A percentile compares a stretch with the other conserved stretches of the same genome.
These are phyloP conservation scores for Psilocybe sp. DNA, from an alignment of 768 basidiomycete species.

Conservation along the genomic window DNA sequence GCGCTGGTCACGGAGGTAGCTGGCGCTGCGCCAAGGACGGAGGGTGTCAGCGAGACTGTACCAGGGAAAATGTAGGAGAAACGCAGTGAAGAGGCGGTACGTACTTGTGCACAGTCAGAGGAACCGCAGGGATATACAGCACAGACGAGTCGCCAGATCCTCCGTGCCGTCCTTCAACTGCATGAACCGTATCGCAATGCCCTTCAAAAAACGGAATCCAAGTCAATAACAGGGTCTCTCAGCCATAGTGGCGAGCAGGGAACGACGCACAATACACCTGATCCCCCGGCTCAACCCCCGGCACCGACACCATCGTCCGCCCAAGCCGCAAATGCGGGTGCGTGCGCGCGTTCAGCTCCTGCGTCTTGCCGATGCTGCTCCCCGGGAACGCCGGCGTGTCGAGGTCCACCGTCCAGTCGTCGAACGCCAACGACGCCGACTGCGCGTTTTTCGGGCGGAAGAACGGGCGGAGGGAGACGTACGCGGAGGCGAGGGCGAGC, in stretches of 20 bases:
- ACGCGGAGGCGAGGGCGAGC: constrained; percentile 53
- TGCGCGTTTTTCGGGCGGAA: constrained; percentile 39
- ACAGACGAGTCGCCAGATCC: constrained; percentile 53
- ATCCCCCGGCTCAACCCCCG: constrained; percentile 59
- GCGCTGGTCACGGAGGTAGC: constrained; percentile 49
- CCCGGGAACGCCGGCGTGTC: constrained; percentile 54
- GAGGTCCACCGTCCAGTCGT: constrained; percentile 57
- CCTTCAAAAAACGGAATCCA: constrained; percentile 23
- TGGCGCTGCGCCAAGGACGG: constrained; percentile 28
- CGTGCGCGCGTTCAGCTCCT: constrained; percentile 50
- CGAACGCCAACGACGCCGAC: constrained; percentile 31
- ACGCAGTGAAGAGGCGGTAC: constrained; percentile 3
- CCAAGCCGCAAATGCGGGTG: constrained; percentile 64
- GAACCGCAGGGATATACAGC: constrained; percentile 54
- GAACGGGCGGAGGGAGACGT: constrained; percentile 64
- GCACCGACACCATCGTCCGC: constrained; percentile 56
- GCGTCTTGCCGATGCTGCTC: constrained; percentile 47
- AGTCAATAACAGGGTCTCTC: neutral
- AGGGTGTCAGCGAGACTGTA: neutral
- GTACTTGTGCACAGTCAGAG: constrained; percentile 48
- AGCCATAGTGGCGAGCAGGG: neutral
- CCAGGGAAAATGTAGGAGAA: neutral
- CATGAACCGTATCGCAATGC: constrained; percentile 56
- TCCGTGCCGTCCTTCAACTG: constrained; percentile 47
- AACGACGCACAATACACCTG: constrained; percentile 51